A percentile compares a stretch with the other conserved stretches of the same genome.
These are phyloP conservation scores for Lotmaria passim DNA, from an alignment of 208 protist species.

Conservation along the genomic window DNA sequence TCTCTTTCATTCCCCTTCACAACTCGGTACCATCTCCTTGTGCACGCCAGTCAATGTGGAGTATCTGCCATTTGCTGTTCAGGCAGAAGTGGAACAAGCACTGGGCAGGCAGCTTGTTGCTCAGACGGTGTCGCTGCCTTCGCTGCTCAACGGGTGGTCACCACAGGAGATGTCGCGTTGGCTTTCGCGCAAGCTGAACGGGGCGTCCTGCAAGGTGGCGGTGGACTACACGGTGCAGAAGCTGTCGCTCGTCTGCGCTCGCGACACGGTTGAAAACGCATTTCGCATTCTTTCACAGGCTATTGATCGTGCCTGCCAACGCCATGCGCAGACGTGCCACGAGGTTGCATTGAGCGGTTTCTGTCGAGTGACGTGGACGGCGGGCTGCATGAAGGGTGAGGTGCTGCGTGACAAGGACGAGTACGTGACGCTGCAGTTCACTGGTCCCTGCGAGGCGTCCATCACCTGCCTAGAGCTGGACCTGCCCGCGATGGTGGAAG, in stretches of 20 bases:
- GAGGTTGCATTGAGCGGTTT: conserved; percentile 14
- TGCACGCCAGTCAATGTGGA: conserved; percentile 4
- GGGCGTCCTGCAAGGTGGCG: neutral
- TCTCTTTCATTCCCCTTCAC: neutral
- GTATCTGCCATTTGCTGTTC: neutral
- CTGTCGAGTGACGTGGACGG: conserved; percentile 7
- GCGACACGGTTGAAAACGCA: neutral
- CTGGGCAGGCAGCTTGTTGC: neutral
- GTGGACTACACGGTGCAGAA: neutral
- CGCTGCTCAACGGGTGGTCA: conserved; percentile 5
- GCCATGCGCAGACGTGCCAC: conserved; percentile 4
- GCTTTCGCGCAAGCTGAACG: conserved; percentile 3
- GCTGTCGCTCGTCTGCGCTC: neutral
- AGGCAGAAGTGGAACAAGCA: neutral
- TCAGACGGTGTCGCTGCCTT: neutral
- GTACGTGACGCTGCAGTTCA: conserved; percentile 20
- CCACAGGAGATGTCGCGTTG: conserved; percentile 7
- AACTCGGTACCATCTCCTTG: neutral
- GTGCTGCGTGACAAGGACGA: conserved; percentile 17
- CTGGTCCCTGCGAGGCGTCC: neutral
- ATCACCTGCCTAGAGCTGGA: conserved; percentile 13
- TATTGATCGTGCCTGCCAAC: neutral
- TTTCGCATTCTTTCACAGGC: neutral
- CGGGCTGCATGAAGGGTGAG: conserved; percentile 3
- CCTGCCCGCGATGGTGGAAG: conserved; percentile 11